Evolutionary conservation across 164 flowering plant genomes (phyloP).

Genomic region (Piper longum): DNA sequence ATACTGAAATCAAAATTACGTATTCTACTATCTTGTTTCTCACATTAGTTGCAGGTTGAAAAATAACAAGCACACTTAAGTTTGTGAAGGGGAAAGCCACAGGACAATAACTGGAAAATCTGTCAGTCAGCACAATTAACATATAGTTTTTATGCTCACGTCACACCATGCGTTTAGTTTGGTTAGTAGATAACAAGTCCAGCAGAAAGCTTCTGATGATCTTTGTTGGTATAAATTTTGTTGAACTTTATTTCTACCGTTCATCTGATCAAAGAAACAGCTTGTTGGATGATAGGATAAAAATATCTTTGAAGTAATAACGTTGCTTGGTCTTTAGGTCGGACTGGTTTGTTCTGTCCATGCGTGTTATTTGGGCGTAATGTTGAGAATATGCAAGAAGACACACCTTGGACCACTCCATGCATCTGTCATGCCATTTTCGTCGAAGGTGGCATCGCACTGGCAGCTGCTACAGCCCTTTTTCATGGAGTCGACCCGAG

Average conservation of each 20-base stretch:
- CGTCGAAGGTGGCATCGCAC: slow-evolving; percentile 82
- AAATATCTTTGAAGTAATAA: too few species aligned
- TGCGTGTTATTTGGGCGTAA: slow-evolving; percentile 87
- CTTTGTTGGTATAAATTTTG: too few species aligned
- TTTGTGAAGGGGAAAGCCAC: not conserved
- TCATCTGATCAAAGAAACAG: too few species aligned
- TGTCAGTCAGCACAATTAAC: not conserved
- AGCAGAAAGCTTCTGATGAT: too few species aligned
- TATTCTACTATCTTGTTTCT: not conserved
- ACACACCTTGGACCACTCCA: slow-evolving; percentile 62
- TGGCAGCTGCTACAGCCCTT: slow-evolving; percentile 61
- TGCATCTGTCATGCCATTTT: slow-evolving; percentile 81
- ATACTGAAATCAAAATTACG: not conserved
- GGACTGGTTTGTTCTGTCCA: slow-evolving; percentile 83
- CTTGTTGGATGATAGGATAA: too few species aligned
- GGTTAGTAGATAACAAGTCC: too few species aligned
- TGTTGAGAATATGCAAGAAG: slow-evolving; percentile 61
- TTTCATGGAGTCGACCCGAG: slow-evolving; percentile 77
- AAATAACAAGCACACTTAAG: not conserved
- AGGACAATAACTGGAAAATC: not conserved
- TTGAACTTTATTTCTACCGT: too few species aligned
- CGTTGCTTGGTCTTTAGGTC: slow-evolving; percentile 24
- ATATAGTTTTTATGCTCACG: too few species aligned
- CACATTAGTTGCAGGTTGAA: not conserved
- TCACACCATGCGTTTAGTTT: too few species aligned